These are phyloP conservation scores for Penicillium freii DNA, from an alignment of 2,329 filamentous ascomycete species.

Conservation along the genomic window DNA sequence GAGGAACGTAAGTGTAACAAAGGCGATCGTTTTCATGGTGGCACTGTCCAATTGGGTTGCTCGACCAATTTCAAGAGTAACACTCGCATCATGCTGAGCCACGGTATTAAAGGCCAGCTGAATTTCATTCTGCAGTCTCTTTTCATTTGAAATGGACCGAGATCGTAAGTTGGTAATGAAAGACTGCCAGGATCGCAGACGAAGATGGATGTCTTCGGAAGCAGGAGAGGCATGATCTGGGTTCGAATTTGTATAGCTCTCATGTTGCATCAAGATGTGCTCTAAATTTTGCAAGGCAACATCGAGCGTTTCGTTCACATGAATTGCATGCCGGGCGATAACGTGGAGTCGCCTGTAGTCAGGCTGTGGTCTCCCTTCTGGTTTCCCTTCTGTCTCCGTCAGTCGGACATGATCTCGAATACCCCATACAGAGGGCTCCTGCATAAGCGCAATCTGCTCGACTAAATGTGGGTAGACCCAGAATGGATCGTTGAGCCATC, in stretches of 20 bases:
- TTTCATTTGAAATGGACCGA: slow-evolving; percentile 31
- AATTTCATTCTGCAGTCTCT: slow-evolving; percentile 34
- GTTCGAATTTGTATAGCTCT: slow-evolving; percentile 5
- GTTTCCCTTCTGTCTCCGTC: slow-evolving; percentile 21
- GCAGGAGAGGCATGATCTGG: neutral
- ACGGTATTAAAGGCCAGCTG: slow-evolving; percentile 33
- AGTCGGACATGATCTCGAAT: slow-evolving; percentile 27
- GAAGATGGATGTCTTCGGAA: slow-evolving; percentile 19
- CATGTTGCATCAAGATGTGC: slow-evolving; percentile 23
- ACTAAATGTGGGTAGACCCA: slow-evolving; percentile 17
- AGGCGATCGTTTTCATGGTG: slow-evolving; percentile 53
- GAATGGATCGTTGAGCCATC: slow-evolving; percentile 18
- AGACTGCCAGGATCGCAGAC: slow-evolving; percentile 24
- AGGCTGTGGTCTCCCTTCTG: slow-evolving; percentile 12
- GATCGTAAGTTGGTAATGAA: slow-evolving; percentile 22
- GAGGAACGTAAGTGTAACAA: slow-evolving; percentile 51
- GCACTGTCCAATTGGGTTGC: slow-evolving; percentile 45
- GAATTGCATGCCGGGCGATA: slow-evolving; percentile 33
- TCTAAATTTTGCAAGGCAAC: slow-evolving; percentile 25
- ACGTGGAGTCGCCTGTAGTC: slow-evolving; percentile 30
- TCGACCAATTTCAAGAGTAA: slow-evolving; percentile 27
- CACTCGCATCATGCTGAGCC: slow-evolving; percentile 29
- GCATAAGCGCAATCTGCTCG: slow-evolving; percentile 20
- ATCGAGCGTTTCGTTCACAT: slow-evolving; percentile 32
- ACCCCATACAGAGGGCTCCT: slow-evolving; percentile 29